Conservation (phyloP, 2,329 filamentous ascomycete species). For the Dothideomycetidae sp. region DNA sequence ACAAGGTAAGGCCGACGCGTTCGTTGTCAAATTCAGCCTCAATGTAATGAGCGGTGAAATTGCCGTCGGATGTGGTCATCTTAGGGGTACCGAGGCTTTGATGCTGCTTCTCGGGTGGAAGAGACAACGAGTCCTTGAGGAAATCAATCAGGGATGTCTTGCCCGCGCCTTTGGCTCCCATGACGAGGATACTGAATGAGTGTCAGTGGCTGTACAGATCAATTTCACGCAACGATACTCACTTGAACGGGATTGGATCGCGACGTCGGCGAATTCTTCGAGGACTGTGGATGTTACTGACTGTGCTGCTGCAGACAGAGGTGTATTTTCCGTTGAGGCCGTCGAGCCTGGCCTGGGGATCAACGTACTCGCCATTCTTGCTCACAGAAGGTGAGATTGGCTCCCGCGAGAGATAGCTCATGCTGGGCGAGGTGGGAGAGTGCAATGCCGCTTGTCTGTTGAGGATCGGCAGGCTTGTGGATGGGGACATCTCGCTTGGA, state of each 20-base stretch:
- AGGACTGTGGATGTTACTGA: conserved; percentile 86
- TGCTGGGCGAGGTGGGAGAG: neutral
- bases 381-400: neutral
- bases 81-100: conserved; percentile 12
- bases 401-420: neutral
- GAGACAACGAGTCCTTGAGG: conserved; percentile 68
- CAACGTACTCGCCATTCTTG: conserved; percentile 43
- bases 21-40: conserved; percentile 92
- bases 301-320: conserved; percentile 82
- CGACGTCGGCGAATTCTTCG: conserved; percentile 84
- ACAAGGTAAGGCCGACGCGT: conserved; percentile 80
- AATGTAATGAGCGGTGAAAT: conserved; percentile 74
- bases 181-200: conserved; percentile 62
- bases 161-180: conserved; percentile 74
- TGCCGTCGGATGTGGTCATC: conserved; percentile 22
- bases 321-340: conserved; percentile 97
- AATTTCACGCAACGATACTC: conserved; percentile 30
- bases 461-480: conserved; percentile 6
- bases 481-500: conserved; percentile 35
- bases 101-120: conserved; percentile 62
- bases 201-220: neutral
- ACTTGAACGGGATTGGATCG: conserved; percentile 98
- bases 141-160: conserved; percentile 98
- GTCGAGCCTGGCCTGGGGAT: conserved; percentile 71
- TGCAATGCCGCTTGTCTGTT: conserved; percentile 4